phyloP scores from a whole-genome alignment of 139 green algal species.

The Micractinium conductrix region DNA sequence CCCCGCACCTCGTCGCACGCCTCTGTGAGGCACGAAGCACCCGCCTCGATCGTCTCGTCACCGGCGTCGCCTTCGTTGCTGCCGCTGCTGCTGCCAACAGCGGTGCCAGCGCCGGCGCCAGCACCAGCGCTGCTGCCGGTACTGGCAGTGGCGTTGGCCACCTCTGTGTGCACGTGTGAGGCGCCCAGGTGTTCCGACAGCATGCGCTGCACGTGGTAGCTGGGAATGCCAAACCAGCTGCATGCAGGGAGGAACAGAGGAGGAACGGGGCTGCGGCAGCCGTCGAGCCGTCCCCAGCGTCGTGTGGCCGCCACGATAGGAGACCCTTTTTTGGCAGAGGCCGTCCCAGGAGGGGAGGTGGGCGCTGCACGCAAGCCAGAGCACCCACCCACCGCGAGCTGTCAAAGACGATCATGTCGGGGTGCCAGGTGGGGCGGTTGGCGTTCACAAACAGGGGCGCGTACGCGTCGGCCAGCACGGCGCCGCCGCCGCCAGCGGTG shows the following conservation, averaged over 20 bases:
- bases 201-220: conserved; percentile 68
- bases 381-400: conserved; percentile 47
- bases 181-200: conserved; percentile 48
- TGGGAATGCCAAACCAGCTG: conserved; percentile 54
- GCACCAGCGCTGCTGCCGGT: neutral
- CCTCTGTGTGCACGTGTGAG: conserved; percentile 4
- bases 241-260: neutral
- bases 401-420: conserved; percentile 35
- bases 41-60: too few relatives aligned
- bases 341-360: too few relatives aligned
- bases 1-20: neutral
- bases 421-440: conserved; percentile 52
- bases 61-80: too few relatives aligned
- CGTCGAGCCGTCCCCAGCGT: too few relatives aligned
- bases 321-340: too few relatives aligned
- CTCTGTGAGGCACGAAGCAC: neutral
- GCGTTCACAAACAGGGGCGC: conserved; percentile 68
- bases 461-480: neutral
- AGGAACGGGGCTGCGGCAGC: too few relatives aligned
- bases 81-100: too few relatives aligned
- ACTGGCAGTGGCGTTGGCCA: neutral
- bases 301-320: too few relatives aligned
- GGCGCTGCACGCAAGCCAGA: neutral
- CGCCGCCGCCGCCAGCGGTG: too few relatives aligned
- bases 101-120: too few relatives aligned